Evolutionary conservation across 2,329 filamentous ascomycete genomes (phyloP).

Genomic region (Cadophora malorum): DNA sequence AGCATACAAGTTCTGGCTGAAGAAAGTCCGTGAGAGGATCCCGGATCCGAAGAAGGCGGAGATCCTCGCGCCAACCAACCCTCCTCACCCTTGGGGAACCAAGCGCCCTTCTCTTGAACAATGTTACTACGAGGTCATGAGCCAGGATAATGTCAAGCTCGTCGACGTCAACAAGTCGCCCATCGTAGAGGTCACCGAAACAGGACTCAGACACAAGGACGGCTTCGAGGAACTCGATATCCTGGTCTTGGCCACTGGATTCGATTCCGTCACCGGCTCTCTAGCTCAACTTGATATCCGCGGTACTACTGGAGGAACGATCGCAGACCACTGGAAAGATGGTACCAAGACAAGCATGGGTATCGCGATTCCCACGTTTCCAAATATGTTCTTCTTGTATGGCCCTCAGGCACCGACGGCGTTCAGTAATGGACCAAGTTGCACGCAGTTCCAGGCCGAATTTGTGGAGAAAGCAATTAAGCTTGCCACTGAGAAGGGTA

Average conservation of each 20-base stretch:
- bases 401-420: slow-evolving; percentile 51
- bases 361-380: slow-evolving; percentile 50
- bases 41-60: slow-evolving; percentile 52
- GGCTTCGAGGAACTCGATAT: slow-evolving; percentile 44
- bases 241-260: slow-evolving; percentile 48
- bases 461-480: slow-evolving; percentile 48
- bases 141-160: slow-evolving; percentile 53
- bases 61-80: slow-evolving; percentile 53
- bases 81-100: slow-evolving; percentile 53
- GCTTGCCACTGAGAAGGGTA: slow-evolving; percentile 41
- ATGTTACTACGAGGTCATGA: slow-evolving; percentile 57
- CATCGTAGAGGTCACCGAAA: slow-evolving; percentile 49
- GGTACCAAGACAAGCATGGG: slow-evolving; percentile 49
- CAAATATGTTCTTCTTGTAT: slow-evolving; percentile 56
- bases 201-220: slow-evolving; percentile 46
- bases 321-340: slow-evolving; percentile 46
- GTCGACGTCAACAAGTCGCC: slow-evolving; percentile 52
- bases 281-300: slow-evolving; percentile 45
- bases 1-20: slow-evolving; percentile 57
- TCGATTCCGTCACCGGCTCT: slow-evolving; percentile 46
- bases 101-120: slow-evolving; percentile 56
- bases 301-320: slow-evolving; percentile 40
- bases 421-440: slow-evolving; percentile 50
- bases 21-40: slow-evolving; percentile 52
- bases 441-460: slow-evolving; percentile 50